Conservation (phyloP, 768 basidiomycete genomes). For the Boletellus ananiceps region DNA sequence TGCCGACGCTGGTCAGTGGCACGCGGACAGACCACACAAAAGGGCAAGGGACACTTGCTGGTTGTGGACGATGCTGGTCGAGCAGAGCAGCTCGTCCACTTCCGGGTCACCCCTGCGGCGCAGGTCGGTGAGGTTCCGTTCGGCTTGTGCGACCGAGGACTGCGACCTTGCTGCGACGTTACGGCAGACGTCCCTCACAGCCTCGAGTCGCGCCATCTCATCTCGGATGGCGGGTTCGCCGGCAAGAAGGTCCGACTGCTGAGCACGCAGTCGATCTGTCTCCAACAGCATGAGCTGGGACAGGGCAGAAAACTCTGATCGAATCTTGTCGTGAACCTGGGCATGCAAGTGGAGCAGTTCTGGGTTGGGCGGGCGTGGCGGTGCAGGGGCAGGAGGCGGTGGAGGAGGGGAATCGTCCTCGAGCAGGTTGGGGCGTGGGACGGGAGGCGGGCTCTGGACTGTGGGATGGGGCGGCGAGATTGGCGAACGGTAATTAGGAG, state of each 20-base stretch:
- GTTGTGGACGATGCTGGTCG: constrained; percentile 93
- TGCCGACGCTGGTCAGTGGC: constrained; percentile 34
- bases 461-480: constrained; percentile 25
- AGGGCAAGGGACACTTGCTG: constrained; percentile 51
- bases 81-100: constrained; percentile 95
- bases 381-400: constrained; percentile 39
- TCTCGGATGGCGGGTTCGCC: constrained; percentile 94
- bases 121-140: constrained; percentile 72
- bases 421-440: constrained; percentile 51
- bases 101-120: constrained; percentile 83
- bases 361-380: constrained; percentile 85
- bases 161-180: constrained; percentile 67
- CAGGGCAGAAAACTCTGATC: constrained; percentile 67
- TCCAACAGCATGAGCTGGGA: constrained; percentile 59
- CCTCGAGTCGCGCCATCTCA: constrained; percentile 92
- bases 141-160: constrained; percentile 59
- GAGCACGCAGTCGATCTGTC: constrained; percentile 70
- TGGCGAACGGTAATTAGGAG: constrained; percentile 27
- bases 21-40: background rate
- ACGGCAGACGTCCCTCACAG: constrained; percentile 87
- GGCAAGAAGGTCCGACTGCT: constrained; percentile 78
- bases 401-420: constrained; percentile 49
- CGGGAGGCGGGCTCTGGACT: constrained; percentile 27
- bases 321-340: constrained; percentile 70
- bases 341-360: constrained; percentile 79